phyloP scores from a whole-genome alignment of 169 alveolate species.

The Amoebophrya sp. region DNA sequence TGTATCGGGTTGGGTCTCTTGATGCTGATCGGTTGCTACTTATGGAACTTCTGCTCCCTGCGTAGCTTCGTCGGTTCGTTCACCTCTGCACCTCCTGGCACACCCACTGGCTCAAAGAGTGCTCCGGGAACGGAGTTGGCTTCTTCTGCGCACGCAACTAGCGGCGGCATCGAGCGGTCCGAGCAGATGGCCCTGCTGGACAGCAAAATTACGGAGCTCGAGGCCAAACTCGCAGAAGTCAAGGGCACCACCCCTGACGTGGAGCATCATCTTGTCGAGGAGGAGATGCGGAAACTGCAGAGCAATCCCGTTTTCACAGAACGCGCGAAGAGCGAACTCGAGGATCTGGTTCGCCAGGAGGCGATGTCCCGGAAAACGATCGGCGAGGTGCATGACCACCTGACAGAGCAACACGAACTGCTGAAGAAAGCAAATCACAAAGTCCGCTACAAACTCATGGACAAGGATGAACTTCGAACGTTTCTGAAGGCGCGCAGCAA shows the following conservation, averaged over 20 bases:
- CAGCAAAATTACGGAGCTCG: not conserved
- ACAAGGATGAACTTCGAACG: not conserved
- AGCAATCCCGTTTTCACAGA: not conserved
- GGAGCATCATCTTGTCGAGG: slow-evolving; percentile 5
- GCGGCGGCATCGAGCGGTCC: not conserved
- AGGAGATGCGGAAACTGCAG: not conserved
- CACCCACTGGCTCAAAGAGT: too few species aligned
- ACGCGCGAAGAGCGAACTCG: not conserved
- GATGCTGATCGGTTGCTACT: too few species aligned
- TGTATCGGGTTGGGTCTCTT: too few species aligned
- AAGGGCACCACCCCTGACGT: not conserved
- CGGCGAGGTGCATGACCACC: not conserved
- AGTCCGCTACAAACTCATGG: not conserved
- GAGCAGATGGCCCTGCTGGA: not conserved
- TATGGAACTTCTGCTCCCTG: too few species aligned
- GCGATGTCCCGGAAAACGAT: not conserved
- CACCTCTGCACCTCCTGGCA: too few species aligned
- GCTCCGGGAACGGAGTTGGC: too few species aligned
- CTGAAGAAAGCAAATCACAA: not conserved
- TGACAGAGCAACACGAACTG: not conserved
- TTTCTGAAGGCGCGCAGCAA: not conserved
- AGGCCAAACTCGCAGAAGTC: not conserved
- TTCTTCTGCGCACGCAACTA: too few species aligned
- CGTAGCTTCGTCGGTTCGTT: too few species aligned
- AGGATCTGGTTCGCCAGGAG: not conserved